Conservation (phyloP, 495 filamentous ascomycete genomes). For the Glutinoglossum americanum region DNA sequence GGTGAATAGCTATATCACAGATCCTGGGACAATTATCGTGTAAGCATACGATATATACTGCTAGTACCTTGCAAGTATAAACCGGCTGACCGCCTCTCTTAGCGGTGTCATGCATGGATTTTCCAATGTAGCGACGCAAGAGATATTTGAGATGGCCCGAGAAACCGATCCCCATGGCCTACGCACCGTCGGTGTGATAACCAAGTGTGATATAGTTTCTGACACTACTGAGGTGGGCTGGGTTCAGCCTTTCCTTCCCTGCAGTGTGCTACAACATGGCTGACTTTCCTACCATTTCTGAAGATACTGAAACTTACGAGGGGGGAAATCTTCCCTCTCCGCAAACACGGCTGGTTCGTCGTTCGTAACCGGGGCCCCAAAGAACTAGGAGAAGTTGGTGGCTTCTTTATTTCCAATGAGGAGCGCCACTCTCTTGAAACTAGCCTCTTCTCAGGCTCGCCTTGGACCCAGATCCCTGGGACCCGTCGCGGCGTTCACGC, state of each 20-base stretch:
- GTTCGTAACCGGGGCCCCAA: neutral
- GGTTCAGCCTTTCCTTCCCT: neutral
- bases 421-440: constrained; percentile 17
- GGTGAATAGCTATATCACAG: constrained; percentile 31
- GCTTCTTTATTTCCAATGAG: constrained; percentile 2
- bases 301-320: neutral
- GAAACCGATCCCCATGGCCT: constrained; percentile 25
- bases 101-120: constrained; percentile 17
- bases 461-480: constrained; percentile 24
- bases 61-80: neutral
- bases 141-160: constrained; percentile 31
- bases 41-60: neutral
- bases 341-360: constrained; percentile 2
- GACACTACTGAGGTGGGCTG: neutral
- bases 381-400: neutral
- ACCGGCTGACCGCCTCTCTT: constrained; percentile 23
- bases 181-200: constrained; percentile 30
- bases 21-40: constrained; percentile 21
- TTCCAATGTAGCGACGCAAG: constrained; percentile 33
- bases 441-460: constrained; percentile 16
- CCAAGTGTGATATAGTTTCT: neutral
- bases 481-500: constrained; percentile 28
- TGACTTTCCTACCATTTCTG: no score
- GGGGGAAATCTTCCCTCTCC: neutral
- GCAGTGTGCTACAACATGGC: no score